phyloP scores from a whole-genome alignment of 1,284 basidiomycete genomes.

The Sanghuangporus weigelae region DNA sequence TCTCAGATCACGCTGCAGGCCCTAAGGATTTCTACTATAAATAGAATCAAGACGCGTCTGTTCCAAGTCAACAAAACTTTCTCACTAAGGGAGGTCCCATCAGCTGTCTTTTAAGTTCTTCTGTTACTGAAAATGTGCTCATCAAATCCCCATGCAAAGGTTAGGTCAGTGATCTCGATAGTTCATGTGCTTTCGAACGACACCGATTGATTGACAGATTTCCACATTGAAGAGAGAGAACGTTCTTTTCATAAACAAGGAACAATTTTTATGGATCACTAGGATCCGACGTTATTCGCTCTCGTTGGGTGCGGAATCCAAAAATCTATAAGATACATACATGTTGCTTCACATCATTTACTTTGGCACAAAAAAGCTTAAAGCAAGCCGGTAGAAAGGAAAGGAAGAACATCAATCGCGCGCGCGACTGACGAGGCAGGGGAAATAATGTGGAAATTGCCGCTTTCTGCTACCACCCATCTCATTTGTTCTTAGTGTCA shows the following conservation, averaged over 20 bases:
- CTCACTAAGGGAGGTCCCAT: too few relatives aligned
- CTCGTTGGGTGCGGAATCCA: not conserved
- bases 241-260: not conserved
- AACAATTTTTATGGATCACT: not conserved
- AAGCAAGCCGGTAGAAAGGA: not conserved
- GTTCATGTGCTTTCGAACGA: too few relatives aligned
- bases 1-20: too few relatives aligned
- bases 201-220: too few relatives aligned
- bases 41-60: too few relatives aligned
- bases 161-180: too few relatives aligned
- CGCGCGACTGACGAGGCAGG: not conserved
- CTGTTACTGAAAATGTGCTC: too few relatives aligned
- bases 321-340: constrained; percentile 15
- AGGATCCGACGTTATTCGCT: not conserved
- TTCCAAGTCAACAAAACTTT: too few relatives aligned
- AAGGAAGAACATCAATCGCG: not conserved
- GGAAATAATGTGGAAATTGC: not conserved
- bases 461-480: not conserved
- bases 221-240: too few relatives aligned
- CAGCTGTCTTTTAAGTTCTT: too few relatives aligned
- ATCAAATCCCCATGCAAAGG: too few relatives aligned
- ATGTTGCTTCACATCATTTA: constrained; percentile 1
- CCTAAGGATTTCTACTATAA: too few relatives aligned
- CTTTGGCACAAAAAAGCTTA: not conserved
- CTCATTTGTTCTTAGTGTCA: not conserved